Evolutionary conservation across 1,284 basidiomycete species (phyloP), one percentile per base, ranked within the genome.

Genomic region (Puccinia brachypodii): DNA sequence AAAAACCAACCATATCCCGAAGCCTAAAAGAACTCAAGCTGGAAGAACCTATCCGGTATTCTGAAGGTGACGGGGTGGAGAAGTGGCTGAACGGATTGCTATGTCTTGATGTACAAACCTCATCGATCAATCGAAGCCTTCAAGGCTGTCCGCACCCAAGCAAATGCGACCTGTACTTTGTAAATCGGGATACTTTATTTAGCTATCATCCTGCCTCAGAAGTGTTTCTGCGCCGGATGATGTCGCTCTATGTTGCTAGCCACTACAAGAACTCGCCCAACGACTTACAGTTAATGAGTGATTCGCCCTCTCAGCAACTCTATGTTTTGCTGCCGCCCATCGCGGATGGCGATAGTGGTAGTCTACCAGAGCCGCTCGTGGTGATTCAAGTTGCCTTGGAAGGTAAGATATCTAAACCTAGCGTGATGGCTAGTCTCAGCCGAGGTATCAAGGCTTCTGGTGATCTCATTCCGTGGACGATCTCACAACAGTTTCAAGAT

Each of bases 181-280:
- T 99, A 85, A 94, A 94, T 85, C 90, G 97, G 56, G 97, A 99
- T 86, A 98, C 97, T 0, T 89, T 99, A 50, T 99, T 99, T 90
- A 94, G 92, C 84, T 99, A 93, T 88, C 96, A 99, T 86, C 94
- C 96, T 0, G 96, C 96, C 3, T 95, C 94, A 4, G 97, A 99
- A 87, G 90, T 93, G 28, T 99, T 99, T 89, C 89, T 99, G 62
- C 97, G 99, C 87, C 91, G 96, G 66, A 95, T 99, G 93, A 98
- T 98, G 95, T 93, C 94, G 6, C 89, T 99, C 0, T 99, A 98
- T 87, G 96, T 99, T 76, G 94, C 96, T 0, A 93, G 92, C 73
- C 97, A 99, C 87, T 99, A 99, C 89, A 99, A 99, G 88, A 99
- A 99, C 87, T 94, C 96, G 86, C 97, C 97, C 28, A 99, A 99